Evolutionary conservation across 2,329 filamentous ascomycete genomes (phyloP), one percentile per base, ranked within the genome.

Genomic region (Alternaria sp.): DNA sequence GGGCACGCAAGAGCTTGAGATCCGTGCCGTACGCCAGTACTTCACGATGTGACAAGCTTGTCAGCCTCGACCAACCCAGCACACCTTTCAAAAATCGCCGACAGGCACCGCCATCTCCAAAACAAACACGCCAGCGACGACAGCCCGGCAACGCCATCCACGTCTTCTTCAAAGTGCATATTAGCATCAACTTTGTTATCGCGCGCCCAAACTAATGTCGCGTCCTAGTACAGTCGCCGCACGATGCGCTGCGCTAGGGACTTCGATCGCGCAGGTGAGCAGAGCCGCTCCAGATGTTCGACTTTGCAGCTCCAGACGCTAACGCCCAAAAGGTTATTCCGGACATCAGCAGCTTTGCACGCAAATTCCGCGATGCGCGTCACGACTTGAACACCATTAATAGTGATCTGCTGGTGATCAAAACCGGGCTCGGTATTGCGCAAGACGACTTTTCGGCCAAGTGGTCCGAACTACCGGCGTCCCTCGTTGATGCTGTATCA

Each of bases 341-440:
- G 30, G 72, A 74, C 54, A 66, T 74, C 50, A 67, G 65, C 48
- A 68, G 63, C 43, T 75, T 77, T 57, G 73, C 73, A 30, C 70
- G 75, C n/a, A 70, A 66, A 62, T 58, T 72, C 25, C 75, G 75
- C 56, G 70, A 75, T 53, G 69, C 73, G 16, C 67, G 75, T 44
- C 67, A 75, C 53, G 73, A 76, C n/a, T 66, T 76, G 30, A 76
- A 74, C 52, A 65, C 66, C 9, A 72, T 77, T 57, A 76, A 72
- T 51, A 64, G 66, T 38, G 69, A 76, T 40, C 67, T 77, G 30
- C 60, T 76, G n/a, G 68, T 75, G 28, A 71, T 76, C 60, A 72
- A 68, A n/a, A 70, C 71, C 8, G 71, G 70, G 2, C 65, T 77
- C 18, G 72, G 74, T 51, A 69, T 77, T 57, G 67, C 71, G 11